Evolutionary conservation across 2,329 filamentous ascomycete species (phyloP).

Genomic region (Venturia pyrina): DNA sequence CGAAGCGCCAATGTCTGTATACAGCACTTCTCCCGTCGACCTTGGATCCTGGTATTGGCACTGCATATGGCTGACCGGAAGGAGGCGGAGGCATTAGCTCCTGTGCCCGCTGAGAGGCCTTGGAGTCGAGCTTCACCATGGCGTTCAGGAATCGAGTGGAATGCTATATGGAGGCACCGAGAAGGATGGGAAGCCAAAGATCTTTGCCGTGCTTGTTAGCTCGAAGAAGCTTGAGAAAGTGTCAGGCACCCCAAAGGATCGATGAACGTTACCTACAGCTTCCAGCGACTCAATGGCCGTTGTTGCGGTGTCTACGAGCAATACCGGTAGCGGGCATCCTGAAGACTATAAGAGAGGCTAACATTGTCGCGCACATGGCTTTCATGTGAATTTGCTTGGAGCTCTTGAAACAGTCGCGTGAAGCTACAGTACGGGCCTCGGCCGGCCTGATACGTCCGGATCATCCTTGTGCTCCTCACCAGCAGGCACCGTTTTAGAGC

Average conservation of each 20-base stretch:
- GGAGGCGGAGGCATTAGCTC: constrained; percentile 56
- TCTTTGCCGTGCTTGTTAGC: not conserved
- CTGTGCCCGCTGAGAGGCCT: constrained; percentile 15
- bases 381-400: not conserved
- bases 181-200: not conserved
- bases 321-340: not conserved
- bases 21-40: constrained; percentile 60
- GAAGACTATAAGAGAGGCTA: not conserved
- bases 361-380: not conserved
- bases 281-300: not conserved
- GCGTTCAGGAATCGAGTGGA: not conserved
- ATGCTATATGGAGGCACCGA: too few species aligned
- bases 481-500: not conserved
- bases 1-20: constrained; percentile 75
- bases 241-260: too few species aligned
- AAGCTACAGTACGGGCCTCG: not conserved
- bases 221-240: not conserved
- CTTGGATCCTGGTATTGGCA: constrained; percentile 66
- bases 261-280: not conserved
- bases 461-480: not conserved
- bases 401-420: not conserved
- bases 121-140: constrained; percentile 4
- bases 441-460: not conserved
- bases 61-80: constrained; percentile 65
- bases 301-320: too few species aligned